Evolutionary conservation across 768 basidiomycete genomes (phyloP).

Genomic region (Xerocomus spinulosus): DNA sequence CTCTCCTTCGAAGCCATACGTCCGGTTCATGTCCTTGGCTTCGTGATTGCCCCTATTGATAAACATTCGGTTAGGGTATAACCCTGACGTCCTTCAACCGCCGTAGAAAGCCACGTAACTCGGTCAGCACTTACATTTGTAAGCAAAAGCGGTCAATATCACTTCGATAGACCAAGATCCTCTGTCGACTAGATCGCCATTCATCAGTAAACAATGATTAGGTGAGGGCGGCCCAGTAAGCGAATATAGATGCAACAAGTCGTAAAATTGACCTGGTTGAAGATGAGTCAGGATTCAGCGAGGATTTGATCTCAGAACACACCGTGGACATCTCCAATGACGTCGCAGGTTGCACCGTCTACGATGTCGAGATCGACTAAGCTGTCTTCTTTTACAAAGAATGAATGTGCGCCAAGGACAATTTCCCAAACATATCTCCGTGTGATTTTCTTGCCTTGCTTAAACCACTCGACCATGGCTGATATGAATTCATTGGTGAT

Average conservation of each 20-base stretch:
- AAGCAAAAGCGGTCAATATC: constrained; percentile 88
- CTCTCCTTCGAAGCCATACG: constrained; percentile 94
- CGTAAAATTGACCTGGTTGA: constrained; percentile 86
- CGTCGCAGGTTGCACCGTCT: constrained; percentile 80
- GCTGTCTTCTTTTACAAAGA: constrained; percentile 73
- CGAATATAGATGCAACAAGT: constrained; percentile 80
- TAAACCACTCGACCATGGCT: constrained; percentile 89
- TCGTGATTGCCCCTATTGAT: constrained; percentile 98
- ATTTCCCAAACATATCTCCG: constrained; percentile 96
- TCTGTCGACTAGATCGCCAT: constrained; percentile 95
- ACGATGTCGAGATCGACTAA: constrained; percentile 71
- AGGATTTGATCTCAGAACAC: constrained; percentile 13
- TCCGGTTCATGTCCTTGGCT: constrained; percentile 94
- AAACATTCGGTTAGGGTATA: constrained; percentile 85
- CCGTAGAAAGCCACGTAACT: not conserved
- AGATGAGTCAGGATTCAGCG: not conserved
- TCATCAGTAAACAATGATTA: constrained; percentile 85
- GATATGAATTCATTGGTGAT: constrained; percentile 78
- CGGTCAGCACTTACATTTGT: constrained; percentile 65
- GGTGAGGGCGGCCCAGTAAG: constrained; percentile 82
- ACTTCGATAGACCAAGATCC: constrained; percentile 96
- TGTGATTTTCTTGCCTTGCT: constrained; percentile 87
- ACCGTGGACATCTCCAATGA: constrained; percentile 97
- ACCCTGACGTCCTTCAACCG: constrained; percentile 50
- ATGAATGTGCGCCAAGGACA: constrained; percentile 75